Conservation (phyloP, 2,329 filamentous ascomycete species). For the Venturia aucupariae region DNA sequence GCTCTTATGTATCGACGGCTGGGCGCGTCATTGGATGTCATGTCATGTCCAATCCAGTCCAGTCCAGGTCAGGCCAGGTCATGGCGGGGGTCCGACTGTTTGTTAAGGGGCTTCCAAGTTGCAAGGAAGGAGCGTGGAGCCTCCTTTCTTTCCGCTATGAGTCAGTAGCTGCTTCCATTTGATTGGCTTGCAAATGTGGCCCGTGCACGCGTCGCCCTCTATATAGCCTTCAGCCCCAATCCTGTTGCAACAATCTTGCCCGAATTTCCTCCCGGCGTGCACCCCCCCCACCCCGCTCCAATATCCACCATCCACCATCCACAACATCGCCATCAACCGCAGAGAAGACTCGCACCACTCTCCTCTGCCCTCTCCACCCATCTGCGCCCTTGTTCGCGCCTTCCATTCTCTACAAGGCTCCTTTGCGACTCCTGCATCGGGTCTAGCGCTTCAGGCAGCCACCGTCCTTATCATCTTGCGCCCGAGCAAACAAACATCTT, state of each 20-base stretch:
- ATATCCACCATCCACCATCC: neutral
- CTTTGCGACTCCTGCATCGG: neutral
- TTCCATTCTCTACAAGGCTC: neutral
- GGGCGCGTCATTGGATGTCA: too few species aligned
- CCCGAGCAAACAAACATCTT: neutral
- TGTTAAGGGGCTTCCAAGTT: neutral
- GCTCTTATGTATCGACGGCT: too few species aligned
- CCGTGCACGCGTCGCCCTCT: too few species aligned
- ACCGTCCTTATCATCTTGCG: neutral
- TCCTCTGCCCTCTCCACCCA: neutral
- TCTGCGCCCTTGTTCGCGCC: neutral
- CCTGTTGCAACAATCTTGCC: neutral
- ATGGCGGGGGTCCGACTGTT: too few species aligned
- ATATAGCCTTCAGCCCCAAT: too few species aligned
- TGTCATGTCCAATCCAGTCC: too few species aligned
- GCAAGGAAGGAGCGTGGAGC: slow-evolving; percentile 1
- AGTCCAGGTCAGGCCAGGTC: too few species aligned
- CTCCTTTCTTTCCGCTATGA: neutral
- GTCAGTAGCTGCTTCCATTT: neutral
- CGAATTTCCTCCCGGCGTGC: neutral
- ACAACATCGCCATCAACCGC: neutral
- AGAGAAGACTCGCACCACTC: neutral
- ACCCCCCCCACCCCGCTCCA: neutral
- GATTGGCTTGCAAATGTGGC: too few species aligned
- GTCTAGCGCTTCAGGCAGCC: slow-evolving; percentile 1